Base-by-base conservation (phyloP, 1,139 yeast species). In the Nadsonia commutata region DNA sequence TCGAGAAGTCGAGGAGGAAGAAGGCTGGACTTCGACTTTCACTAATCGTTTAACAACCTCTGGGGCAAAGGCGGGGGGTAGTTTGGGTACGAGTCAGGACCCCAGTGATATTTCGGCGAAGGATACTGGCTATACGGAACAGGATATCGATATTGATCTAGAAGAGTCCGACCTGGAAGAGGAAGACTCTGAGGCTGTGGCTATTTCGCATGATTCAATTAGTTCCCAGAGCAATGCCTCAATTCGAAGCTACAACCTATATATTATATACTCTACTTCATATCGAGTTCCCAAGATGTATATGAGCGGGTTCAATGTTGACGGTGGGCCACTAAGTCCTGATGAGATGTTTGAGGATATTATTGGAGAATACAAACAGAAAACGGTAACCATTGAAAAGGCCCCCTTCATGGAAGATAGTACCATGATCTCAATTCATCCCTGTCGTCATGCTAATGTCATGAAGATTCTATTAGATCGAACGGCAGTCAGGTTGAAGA, bases 271-370 rank as follows among this genome's bases (percentile, higher is more conserved):
- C 60, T 85, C 95, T 18, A 88, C 98, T 0, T 83, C 95, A 2
- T 90, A 90, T 59, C 71, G 97, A 38, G 98, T 93, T 6, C 99
- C 99, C 33, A 86, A 93, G 66, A 71, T 93, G 71, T 93, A 86
- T 56, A 66, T 90, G 43, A 85, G 85, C 18, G 99, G 99, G 0
- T 90, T 78, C 65, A 78, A 77, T 55, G 70, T 78, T 17, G 75
- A 81, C 49, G 97, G 98, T 0, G 72, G 78, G 17, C 98, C 98
- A 1, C 66, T 90, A 31, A 68, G 82, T 20, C 96, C 98, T 1
- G 68, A 78, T 31, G 81, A 83, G 55, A 90, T 90, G 97, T 86
- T 86, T 64, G 93, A 88, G 56, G 99, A 90, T 59, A 85, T 90
- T 43, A 76, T 88, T 9, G 74, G 80, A 33, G 99, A 90, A 59